A percentile compares a stretch with the other conserved stretches of the same genome.
Evolutionary conservation across 306 rosid species (phyloP).

Genomic region (Albizia julibrissin): DNA sequence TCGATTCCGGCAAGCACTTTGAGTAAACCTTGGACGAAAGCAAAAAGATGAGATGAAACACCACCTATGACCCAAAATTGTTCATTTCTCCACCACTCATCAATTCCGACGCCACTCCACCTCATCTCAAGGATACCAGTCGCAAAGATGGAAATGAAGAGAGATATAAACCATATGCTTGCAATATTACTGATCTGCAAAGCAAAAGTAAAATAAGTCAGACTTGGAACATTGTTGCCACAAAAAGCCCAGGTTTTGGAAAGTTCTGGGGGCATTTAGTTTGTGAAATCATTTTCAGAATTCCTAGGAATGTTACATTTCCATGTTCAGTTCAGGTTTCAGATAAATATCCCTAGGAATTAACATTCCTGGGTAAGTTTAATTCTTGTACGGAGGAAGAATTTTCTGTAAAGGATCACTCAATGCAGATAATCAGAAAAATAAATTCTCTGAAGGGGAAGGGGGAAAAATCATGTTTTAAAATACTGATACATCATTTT

Average conservation of each 20-base stretch:
- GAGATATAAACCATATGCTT: conserved; percentile 93
- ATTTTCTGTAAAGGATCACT: background rate
- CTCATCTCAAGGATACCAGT: conserved; percentile 99
- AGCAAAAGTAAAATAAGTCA: conserved; percentile 15
- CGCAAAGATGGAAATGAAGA: conserved; percentile 93
- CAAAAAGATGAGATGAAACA: conserved; percentile 89
- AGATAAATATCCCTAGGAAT: background rate
- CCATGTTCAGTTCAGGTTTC: background rate
- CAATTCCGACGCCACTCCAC: conserved; percentile 98
- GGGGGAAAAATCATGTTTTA: background rate
- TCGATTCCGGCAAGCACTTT: conserved; percentile 95
- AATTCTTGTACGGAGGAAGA: background rate
- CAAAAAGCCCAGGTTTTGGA: background rate
- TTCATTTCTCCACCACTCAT: conserved; percentile 99
- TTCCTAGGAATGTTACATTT: background rate
- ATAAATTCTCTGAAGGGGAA: background rate
- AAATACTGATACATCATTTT: background rate
- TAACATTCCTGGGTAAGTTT: background rate
- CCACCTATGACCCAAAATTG: conserved; percentile 99
- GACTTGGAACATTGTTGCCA: background rate
- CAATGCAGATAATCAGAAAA: background rate
- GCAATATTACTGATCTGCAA: conserved; percentile 97
- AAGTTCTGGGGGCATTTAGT: background rate
- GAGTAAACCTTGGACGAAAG: conserved; percentile 91
- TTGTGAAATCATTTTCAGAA: background rate